Percentiles rank a stretch among this genome's conserved stretches.
phyloP scores from a whole-genome alignment of 1,139 yeast species.

The Yamadazyma atmosphaerica region DNA sequence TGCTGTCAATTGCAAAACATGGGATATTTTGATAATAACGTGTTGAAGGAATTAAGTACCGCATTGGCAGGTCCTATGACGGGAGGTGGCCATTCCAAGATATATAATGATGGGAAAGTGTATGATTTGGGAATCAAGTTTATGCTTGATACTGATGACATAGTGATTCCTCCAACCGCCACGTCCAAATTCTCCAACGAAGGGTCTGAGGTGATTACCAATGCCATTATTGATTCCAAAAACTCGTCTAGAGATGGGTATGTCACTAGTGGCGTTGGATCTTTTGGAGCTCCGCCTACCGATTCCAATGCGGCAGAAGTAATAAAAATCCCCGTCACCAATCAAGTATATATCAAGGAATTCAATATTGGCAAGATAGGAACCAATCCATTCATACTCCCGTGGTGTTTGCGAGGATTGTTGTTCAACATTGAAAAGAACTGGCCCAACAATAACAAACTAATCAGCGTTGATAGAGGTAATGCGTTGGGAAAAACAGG shows the following conservation, averaged over 20 bases:
- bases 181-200: slow-evolving; percentile 8
- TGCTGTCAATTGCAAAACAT: slow-evolving; percentile 57
- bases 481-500: slow-evolving; percentile 35
- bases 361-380: slow-evolving; percentile 64
- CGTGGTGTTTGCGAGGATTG: slow-evolving; percentile 90
- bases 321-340: slow-evolving; percentile 29
- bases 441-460: slow-evolving; percentile 40
- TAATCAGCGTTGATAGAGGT: slow-evolving; percentile 26
- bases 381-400: slow-evolving; percentile 78
- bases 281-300: slow-evolving; percentile 16
- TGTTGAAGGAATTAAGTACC: slow-evolving; percentile 76
- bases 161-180: slow-evolving; percentile 38
- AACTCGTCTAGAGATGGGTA: slow-evolving; percentile 11
- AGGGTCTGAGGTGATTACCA: background rate
- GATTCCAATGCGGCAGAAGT: slow-evolving; percentile 13
- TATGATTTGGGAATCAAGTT: slow-evolving; percentile 78
- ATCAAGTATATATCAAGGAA: slow-evolving; percentile 58
- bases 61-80: slow-evolving; percentile 88
- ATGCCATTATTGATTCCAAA: background rate
- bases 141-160: slow-evolving; percentile 71
- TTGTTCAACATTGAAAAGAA: slow-evolving; percentile 63
- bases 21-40: slow-evolving; percentile 74
- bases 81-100: slow-evolving; percentile 91
- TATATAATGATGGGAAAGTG: slow-evolving; percentile 83
- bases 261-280: slow-evolving; percentile 24